These are phyloP conservation scores for Gynostemma pentaphyllum DNA, from an alignment of 306 rosid genomes.

Conservation along the genomic window DNA sequence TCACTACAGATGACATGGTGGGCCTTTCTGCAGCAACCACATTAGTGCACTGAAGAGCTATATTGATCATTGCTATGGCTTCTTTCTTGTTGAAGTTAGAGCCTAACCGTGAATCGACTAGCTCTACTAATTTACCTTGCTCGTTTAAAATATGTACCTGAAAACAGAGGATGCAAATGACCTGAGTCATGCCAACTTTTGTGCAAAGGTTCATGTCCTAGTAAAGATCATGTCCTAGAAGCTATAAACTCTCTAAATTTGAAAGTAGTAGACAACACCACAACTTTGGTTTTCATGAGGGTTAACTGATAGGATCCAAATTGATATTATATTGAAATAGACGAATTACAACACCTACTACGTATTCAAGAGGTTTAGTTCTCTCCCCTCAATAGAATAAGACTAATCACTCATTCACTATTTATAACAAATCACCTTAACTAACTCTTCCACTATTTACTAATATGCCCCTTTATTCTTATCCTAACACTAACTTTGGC, in stretches of 20 bases:
- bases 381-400: no score
- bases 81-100: constrained; percentile 20
- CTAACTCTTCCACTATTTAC: no score
- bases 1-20: constrained; percentile 25
- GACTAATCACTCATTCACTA: no score
- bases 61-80: constrained; percentile 22
- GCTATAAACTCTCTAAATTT: not conserved
- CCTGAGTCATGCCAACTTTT: not conserved
- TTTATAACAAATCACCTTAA: no score
- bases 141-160: constrained; percentile 28
- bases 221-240: not conserved
- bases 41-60: constrained; percentile 31
- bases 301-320: no score
- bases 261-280: not conserved
- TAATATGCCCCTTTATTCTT: no score
- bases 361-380: no score
- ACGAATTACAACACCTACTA: no score
- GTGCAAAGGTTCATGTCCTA: not conserved
- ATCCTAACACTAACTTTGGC: no score
- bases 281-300: not conserved
- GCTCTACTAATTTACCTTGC: constrained; percentile 21
- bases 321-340: no score
- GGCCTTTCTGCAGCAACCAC: constrained; percentile 22
- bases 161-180: not conserved
- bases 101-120: constrained; percentile 30